Conservation (phyloP, 257 asterid species). For the Solanum appendiculatum region DNA sequence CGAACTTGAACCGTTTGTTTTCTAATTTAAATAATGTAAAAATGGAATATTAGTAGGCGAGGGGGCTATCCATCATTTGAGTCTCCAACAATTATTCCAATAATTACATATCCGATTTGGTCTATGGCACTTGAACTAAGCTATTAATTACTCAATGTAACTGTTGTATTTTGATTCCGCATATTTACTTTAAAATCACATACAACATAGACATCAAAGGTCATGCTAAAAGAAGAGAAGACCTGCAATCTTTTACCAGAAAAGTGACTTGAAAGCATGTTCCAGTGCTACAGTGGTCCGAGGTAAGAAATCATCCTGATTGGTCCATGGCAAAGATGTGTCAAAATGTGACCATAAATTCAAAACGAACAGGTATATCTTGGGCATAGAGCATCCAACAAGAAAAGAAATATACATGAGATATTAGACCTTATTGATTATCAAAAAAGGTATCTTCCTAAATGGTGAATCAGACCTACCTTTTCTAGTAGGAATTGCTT, state of each 20-base stretch:
- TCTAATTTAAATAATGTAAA: background rate
- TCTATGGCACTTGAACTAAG: background rate
- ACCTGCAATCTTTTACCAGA: slow-evolving; percentile 80
- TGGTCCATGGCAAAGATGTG: background rate
- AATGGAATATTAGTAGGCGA: background rate
- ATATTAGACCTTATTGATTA: background rate
- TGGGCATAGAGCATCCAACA: background rate
- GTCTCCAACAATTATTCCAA: background rate
- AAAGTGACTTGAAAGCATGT: slow-evolving; percentile 70
- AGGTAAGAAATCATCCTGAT: slow-evolving; percentile 98
- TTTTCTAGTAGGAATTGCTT: background rate
- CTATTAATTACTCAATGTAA: background rate
- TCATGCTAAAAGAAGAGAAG: slow-evolving; percentile 33
- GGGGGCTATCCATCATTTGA: background rate
- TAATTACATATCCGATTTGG: background rate
- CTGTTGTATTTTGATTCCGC: background rate
- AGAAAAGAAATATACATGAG: background rate
- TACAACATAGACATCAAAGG: background rate
- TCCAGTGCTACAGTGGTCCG: slow-evolving; percentile 92
- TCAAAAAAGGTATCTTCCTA: background rate
- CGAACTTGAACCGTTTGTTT: background rate
- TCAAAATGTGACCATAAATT: background rate
- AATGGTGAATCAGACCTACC: background rate
- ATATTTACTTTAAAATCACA: background rate
- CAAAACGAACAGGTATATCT: background rate